phyloP scores from a whole-genome alignment of 495 filamentous ascomycete species.

The Penicillium antarcticum region DNA sequence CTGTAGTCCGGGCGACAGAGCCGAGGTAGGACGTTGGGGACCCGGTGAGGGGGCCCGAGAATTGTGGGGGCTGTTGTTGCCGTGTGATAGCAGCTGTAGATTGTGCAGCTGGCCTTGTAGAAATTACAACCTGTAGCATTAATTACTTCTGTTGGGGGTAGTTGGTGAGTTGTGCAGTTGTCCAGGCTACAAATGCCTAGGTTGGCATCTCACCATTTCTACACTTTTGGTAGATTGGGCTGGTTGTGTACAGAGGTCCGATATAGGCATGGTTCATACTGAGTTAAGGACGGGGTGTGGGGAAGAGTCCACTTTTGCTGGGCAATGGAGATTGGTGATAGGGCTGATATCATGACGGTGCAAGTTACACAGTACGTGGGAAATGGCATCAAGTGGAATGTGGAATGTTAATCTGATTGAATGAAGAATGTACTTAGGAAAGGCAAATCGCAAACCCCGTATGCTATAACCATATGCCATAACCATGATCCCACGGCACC shows the following conservation, averaged over 20 bases:
- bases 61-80: slow-evolving; percentile 43
- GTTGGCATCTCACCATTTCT: not conserved
- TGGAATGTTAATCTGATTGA: not conserved
- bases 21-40: slow-evolving; percentile 36
- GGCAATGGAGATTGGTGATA: not conserved
- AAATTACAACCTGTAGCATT: slow-evolving; percentile 24
- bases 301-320: not conserved
- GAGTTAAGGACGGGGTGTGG: not conserved
- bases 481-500: not conserved
- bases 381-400: not conserved
- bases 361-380: not conserved
- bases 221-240: not conserved
- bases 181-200: not conserved
- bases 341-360: not conserved
- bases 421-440: no score
- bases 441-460: no score
- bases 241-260: not conserved
- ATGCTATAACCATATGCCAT: not conserved
- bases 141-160: not conserved
- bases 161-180: not conserved
- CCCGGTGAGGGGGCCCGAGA: slow-evolving; percentile 42
- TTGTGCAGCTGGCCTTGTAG: slow-evolving; percentile 52
- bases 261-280: not conserved
- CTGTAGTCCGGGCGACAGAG: slow-evolving; percentile 29
- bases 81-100: slow-evolving; percentile 45